Evolutionary conservation across 768 basidiomycete species (phyloP), one percentile per base, ranked within the genome.

Genomic region (Kwoniella dejecticola): DNA sequence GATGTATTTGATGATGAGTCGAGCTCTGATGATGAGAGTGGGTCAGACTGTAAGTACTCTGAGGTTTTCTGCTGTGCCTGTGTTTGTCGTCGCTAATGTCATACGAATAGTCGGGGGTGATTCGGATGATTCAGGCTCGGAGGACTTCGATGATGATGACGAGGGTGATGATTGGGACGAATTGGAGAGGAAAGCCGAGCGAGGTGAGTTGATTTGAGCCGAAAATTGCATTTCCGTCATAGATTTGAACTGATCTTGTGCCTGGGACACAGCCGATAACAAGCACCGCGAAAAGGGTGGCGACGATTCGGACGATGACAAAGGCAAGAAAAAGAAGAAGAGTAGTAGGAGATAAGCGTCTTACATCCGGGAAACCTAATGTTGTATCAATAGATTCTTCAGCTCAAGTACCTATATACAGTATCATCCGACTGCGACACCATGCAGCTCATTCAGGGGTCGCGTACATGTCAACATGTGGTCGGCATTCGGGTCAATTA

Each of bases 161-260:
- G 77, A 77, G 84, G 89, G 92, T 10, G 91, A 94, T 55, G 93
- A 95, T 70, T 99, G 95, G 95, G 94, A 96, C 72, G 91, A 92
- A 78, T 82, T 96, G 33, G 94, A 96, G 79, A 82, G 85, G 45
- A 94, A 93, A 77, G 93, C 93, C 6, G 90, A 90, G 7, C 89
- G 89, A 83, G 89, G 87, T 90, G 72, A 69, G 82, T 69, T 42
- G n/a, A 13, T 5, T 4, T 2, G 8, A 8, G 52, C 49, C 15
- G 29, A 29, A 38, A 7, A 46, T 23, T 44, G 69, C 42, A 58
- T 60, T 29, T n/a, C n/a, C n/a, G n/a, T n/a, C n/a, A n/a, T n/a
- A n/a, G n/a, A n/a, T n/a, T n/a, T n/a, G n/a, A n/a, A 44, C 49
- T 23, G 19, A 21, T 17, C 21, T 19, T 33, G 7, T 45, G n/a